These are phyloP conservation scores for Melampsora occidentalis DNA, from an alignment of 1,284 basidiomycete species.

Conservation along the genomic window DNA sequence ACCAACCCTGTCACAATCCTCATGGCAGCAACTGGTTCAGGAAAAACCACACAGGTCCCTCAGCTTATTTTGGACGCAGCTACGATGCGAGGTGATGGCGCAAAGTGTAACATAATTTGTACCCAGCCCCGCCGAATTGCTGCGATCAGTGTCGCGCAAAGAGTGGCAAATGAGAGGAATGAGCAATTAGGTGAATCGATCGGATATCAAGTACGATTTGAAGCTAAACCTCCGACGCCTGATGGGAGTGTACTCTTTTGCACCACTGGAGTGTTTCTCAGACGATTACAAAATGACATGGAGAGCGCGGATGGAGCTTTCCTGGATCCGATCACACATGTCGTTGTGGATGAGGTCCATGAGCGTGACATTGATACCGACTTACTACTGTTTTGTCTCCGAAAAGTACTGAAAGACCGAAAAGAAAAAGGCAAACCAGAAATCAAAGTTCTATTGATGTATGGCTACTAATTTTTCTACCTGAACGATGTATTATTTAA, in stretches of 20 bases:
- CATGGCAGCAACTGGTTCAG: slow-evolving; percentile 92
- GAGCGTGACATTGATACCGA: slow-evolving; percentile 95
- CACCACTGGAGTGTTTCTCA: slow-evolving; percentile 88
- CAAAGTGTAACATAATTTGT: slow-evolving; percentile 84
- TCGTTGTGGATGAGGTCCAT: slow-evolving; percentile 94
- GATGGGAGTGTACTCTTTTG: slow-evolving; percentile 86
- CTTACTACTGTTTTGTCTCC: slow-evolving; percentile 82
- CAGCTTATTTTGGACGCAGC: slow-evolving; percentile 85
- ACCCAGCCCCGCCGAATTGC: slow-evolving; percentile 91
- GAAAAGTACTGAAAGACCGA: slow-evolving; percentile 75
- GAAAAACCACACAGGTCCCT: slow-evolving; percentile 93
- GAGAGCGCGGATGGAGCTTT: slow-evolving; percentile 55
- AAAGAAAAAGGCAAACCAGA: slow-evolving; percentile 67
- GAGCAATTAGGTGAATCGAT: slow-evolving; percentile 69
- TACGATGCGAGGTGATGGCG: slow-evolving; percentile 74
- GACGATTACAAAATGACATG: slow-evolving; percentile 77
- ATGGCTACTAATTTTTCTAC: slow-evolving; percentile 10
- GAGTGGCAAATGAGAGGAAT: slow-evolving; percentile 85
- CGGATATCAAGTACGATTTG: slow-evolving; percentile 92
- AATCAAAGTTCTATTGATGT: slow-evolving; percentile 85
- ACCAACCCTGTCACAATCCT: slow-evolving; percentile 83
- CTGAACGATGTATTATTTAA: neutral
- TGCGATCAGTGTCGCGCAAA: slow-evolving; percentile 86
- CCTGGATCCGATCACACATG: slow-evolving; percentile 81
- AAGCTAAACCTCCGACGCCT: slow-evolving; percentile 72